Conservation (phyloP, 176 grass and related monocot species). For the Paspalum vaginatum region DNA sequence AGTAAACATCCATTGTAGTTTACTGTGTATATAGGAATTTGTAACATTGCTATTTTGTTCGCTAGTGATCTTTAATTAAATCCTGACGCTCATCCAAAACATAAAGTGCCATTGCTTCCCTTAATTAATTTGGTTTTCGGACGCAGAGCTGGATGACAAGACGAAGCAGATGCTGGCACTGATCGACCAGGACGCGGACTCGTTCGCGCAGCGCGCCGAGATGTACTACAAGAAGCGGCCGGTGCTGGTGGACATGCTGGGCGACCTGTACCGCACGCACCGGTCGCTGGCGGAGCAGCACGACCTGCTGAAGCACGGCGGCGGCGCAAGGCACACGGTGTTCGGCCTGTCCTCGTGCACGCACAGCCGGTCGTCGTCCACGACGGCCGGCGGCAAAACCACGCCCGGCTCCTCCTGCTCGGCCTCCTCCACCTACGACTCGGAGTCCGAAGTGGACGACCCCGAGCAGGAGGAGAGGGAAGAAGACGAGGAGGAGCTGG, state of each 20-base stretch:
- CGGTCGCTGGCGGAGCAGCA: constrained; percentile 75
- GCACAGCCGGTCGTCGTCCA: constrained; percentile 33
- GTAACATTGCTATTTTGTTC: too few species aligned
- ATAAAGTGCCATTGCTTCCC: background rate
- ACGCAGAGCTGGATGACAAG: constrained; percentile 78
- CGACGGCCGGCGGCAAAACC: background rate
- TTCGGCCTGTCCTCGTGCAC: constrained; percentile 47
- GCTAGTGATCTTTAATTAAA: too few species aligned
- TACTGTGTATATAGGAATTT: too few species aligned
- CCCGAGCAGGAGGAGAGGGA: constrained; percentile 51
- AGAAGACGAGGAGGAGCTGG: background rate
- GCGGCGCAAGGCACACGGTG: constrained; percentile 37
- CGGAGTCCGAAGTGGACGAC: constrained; percentile 73
- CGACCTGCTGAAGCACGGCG: constrained; percentile 68
- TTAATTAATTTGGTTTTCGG: background rate
- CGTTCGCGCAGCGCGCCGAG: constrained; percentile 86
- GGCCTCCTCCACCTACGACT: constrained; percentile 51
- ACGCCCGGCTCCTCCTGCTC: constrained; percentile 42
- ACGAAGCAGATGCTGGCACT: constrained; percentile 82
- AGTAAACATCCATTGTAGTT: too few species aligned
- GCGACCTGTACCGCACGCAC: constrained; percentile 78
- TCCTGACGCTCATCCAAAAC: too few species aligned
- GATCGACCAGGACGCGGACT: constrained; percentile 89
- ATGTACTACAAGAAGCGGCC: constrained; percentile 96
- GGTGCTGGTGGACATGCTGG: constrained; percentile 77